Evolutionary conservation across 495 filamentous ascomycete species (phyloP).

Genomic region (Trichocladium uniseriatum): DNA sequence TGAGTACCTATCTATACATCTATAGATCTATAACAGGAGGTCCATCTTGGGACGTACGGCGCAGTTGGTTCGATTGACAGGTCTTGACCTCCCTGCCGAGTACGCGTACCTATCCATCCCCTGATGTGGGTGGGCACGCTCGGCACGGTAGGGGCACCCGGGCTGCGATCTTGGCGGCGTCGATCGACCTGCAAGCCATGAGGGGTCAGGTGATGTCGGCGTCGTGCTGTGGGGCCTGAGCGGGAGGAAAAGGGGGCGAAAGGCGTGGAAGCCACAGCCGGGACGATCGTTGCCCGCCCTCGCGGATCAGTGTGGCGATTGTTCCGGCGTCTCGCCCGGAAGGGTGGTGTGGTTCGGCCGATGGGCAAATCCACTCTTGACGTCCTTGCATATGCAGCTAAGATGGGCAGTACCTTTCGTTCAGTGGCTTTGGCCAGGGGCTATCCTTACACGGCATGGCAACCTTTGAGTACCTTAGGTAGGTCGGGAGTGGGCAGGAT

Average conservation of each 20-base stretch:
- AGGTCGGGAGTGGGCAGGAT: too few species aligned
- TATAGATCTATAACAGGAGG: too few species aligned
- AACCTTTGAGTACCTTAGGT: too few species aligned
- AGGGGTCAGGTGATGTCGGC: background rate
- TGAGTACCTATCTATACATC: too few species aligned
- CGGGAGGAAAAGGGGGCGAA: background rate
- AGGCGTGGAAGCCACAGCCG: constrained; percentile 3
- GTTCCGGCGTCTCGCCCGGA: constrained; percentile 12
- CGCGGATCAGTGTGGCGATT: constrained; percentile 13
- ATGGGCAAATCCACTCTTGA: constrained; percentile 2
- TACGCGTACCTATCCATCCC: too few species aligned
- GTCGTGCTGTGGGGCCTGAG: constrained; percentile 6
- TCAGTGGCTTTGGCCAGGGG: too few species aligned
- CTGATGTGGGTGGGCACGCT: background rate
- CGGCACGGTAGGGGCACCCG: constrained; percentile 9
- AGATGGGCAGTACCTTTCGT: background rate
- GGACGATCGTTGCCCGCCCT: constrained; percentile 1
- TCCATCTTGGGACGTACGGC: too few species aligned
- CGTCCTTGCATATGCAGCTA: constrained; percentile 7
- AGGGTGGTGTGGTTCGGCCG: constrained; percentile 8
- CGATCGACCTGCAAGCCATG: constrained; percentile 7
- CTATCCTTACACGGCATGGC: too few species aligned
- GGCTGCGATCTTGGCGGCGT: background rate
- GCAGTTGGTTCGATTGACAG: too few species aligned
- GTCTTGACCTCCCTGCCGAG: too few species aligned